Conservation (phyloP, 805 yeast species). For the Wickerhamomyces tratensis region DNA sequence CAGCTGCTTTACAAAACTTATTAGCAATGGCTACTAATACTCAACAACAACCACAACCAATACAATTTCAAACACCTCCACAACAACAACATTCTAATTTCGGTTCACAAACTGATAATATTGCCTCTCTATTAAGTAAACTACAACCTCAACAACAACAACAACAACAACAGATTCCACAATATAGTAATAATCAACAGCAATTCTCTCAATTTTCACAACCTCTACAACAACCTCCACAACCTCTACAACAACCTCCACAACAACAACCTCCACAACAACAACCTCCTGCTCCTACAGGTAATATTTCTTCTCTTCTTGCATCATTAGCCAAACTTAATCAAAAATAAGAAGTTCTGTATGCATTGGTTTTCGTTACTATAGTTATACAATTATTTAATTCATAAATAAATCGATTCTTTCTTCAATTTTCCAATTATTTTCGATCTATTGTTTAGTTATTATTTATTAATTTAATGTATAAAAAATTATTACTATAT, state of each 20-base stretch:
- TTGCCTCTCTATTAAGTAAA: slow-evolving; percentile 1
- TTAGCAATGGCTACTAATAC: slow-evolving; percentile 4
- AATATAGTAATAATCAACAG: slow-evolving; percentile 1
- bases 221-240: slow-evolving; percentile 1
- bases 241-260: not conserved
- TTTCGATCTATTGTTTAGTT: no score
- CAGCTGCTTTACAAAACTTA: slow-evolving; percentile 6
- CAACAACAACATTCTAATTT: slow-evolving; percentile 4
- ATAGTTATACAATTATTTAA: no score
- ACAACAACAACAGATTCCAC: slow-evolving; percentile 11
- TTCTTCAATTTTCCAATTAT: no score
- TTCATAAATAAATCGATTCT: no score
- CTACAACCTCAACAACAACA: slow-evolving; percentile 11
- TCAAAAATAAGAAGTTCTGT: no score
- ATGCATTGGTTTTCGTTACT: no score
- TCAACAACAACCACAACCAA: not conserved
- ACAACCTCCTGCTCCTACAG: slow-evolving; percentile 9
- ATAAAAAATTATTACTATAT: no score
- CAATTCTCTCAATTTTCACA: slow-evolving; percentile 1
- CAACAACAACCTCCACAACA: slow-evolving; percentile 1
- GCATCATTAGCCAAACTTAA: slow-evolving; percentile 26
- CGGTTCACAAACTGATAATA: slow-evolving; percentile 9
- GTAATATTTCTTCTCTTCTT: slow-evolving; percentile 15
- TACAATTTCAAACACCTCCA: slow-evolving; percentile 1
- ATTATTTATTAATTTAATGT: no score